Conservation (phyloP, 306 rosid species). For the Clitoria ternatea region DNA sequence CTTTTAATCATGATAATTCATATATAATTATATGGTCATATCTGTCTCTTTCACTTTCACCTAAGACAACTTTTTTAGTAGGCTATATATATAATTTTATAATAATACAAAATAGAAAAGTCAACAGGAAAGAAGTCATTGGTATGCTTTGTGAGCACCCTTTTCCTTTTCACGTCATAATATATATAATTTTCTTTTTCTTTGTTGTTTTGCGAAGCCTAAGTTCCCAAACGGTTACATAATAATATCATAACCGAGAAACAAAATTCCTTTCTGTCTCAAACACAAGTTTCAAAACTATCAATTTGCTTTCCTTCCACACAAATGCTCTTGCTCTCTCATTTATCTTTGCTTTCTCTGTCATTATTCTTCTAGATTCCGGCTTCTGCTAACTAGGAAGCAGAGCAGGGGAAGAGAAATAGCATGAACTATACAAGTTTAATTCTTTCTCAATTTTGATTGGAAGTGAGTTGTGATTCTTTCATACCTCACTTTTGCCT, state of each 20-base stretch:
- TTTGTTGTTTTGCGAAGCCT: constrained; percentile 15
- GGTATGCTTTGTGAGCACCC: constrained; percentile 26
- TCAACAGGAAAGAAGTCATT: constrained; percentile 47
- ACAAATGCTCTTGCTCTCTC: constrained; percentile 27
- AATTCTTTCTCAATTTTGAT: constrained; percentile 35
- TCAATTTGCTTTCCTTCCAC: not conserved
- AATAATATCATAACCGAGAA: constrained; percentile 29
- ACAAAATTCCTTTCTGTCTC: constrained; percentile 29
- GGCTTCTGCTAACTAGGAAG: constrained; percentile 25
- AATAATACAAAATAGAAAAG: constrained; percentile 23
- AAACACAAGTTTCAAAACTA: constrained; percentile 12
- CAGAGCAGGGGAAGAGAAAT: constrained; percentile 32
- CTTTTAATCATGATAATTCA: too few species aligned
- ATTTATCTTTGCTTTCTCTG: constrained; percentile 27
- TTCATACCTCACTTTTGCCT: constrained; percentile 20
- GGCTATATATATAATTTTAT: not conserved
- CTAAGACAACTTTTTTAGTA: too few species aligned
- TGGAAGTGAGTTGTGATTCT: constrained; percentile 42
- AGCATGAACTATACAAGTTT: constrained; percentile 22
- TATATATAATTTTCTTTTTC: not conserved
- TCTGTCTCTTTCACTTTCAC: too few species aligned
- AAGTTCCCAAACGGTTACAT: constrained; percentile 42
- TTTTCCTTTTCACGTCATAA: not conserved
- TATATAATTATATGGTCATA: too few species aligned
- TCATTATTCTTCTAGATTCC: constrained; percentile 21